Base-by-base conservation (phyloP, 139 green algal genomes). In the Coccomyxa sp. region DNA sequence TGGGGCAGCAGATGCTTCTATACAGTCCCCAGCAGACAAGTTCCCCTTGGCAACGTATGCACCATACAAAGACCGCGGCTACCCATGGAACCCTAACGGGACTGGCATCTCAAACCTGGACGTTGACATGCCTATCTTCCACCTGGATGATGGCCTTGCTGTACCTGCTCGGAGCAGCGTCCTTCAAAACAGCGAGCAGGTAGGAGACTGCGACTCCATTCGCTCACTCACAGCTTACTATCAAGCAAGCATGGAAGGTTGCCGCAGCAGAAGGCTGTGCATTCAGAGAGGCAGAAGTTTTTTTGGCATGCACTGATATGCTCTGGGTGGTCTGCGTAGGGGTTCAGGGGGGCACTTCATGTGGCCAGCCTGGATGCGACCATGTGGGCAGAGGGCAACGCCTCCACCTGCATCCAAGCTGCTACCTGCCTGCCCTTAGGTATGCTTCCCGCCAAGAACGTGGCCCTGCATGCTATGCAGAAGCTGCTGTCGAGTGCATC, bases 351-450 rank as follows among this genome's bases (percentile, higher is more conserved):
- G 0, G 80, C 82, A 0, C 54, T 82, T 24, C 84, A 95, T 77
- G 70, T 85, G 18, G 88, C 82, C 0, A 68, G 74, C 37, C 81
- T 94, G 74, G 35, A 84, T 29, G 41, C 85, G 6, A 50, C 40
- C 2, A 95, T 95, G 91, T 24, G 68, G 24, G 82, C 79, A 7
- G n/a, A 40, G 2, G 75, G 37, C 34, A 87, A 92, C 84, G 87
- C 86, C 40, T 74, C 8, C 7, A 39, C 70, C 31, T 95, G 91
- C 83, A 82, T 95, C 9, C 24, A 50, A 0, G 74, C 77, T 0
- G 33, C 73, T 27, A 87, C 75, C 18, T 95, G 91, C 77, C 77
- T 86, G n/a, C 91, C 91, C 8, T 58, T 97, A 33, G 92, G 92
- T 12, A n/a, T n/a, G n/a, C n/a, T n/a, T n/a, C n/a, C n/a, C n/a